Base-by-base conservation (phyloP, 805 yeast species). In the Wickerhamiella occidentalis region DNA sequence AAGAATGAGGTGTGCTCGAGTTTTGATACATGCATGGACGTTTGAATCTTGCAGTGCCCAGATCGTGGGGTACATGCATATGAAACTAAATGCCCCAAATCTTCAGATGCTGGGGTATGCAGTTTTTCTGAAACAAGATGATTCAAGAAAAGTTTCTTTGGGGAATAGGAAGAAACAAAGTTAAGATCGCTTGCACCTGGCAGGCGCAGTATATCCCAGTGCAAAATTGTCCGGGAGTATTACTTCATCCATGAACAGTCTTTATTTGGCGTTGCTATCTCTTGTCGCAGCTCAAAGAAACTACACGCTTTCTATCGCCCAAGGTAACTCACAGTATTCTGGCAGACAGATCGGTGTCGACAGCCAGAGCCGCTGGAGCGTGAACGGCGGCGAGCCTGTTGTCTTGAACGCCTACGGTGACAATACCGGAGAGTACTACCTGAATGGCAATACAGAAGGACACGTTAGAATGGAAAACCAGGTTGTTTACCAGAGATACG, bases 231-330 rank as follows among this genome's bases (percentile, higher is more conserved):
- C 8, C 26, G 8, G n/a, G 38, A 33, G n/a, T n/a, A n/a, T 33
- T 33, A 33, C 38, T 33, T 33, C 38, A 33, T 33, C 38, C 38
- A 33, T 33, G 38, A 33, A 33, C 19, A 33, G 38, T 33, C 38
- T 33, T 33, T 33, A 15, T 33, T 33, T 33, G 38, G 38, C 38
- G 21, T 19, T 33, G 19, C 19, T 33, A 7, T 33, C 38, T 33
- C 18, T 33, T 33, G 38, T 15, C n/a, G 38, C 38, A 7, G 38
- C 38, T 9, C 38, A 33, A 23, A 23, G 26, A 11, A 33, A 33
- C 19, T 33, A 33, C n/a, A 33, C 38, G 38, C 38, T 33, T 6
- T 15, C 19, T 7, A 19, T 33, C 11, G 38, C 38, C 15, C 38
- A 33, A 15, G 38, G 38, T n/a, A 33, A 17, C 19, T 33, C 38